These are phyloP conservation scores for Acrodontium crateriforme DNA, from an alignment of 2,329 filamentous ascomycete species.

Conservation along the genomic window DNA sequence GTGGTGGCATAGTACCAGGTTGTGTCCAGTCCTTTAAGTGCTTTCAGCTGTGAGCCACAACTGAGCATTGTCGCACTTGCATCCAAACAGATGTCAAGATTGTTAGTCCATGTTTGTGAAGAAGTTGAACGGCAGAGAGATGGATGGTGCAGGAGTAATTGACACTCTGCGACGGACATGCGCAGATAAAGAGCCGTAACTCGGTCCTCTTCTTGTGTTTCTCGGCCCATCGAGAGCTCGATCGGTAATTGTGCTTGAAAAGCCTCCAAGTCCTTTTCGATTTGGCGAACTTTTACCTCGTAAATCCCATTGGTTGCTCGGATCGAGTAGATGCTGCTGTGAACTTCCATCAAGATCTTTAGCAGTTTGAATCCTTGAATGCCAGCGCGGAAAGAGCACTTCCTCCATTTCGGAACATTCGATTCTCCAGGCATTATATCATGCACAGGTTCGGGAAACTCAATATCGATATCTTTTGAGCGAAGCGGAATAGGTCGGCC, in stretches of 20 bases:
- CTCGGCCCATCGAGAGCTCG: constrained; percentile 38
- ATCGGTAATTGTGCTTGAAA: constrained; percentile 53
- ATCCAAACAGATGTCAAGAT: constrained; percentile 46
- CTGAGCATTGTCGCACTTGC: constrained; percentile 51
- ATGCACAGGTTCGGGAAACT: constrained; percentile 56
- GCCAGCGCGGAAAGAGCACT: constrained; percentile 54
- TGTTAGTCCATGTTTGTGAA: constrained; percentile 45
- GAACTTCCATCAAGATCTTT: constrained; percentile 59
- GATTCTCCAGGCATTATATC: constrained; percentile 57
- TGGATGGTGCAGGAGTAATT: constrained; percentile 40
- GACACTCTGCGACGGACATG: constrained; percentile 35
- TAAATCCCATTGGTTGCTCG: constrained; percentile 40
- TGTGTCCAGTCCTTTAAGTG: constrained; percentile 56
- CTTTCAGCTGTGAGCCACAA: constrained; percentile 44
- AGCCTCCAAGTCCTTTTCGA: constrained; percentile 50
- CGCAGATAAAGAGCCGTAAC: constrained; percentile 37
- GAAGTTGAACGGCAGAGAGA: constrained; percentile 37
- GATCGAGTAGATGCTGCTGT: constrained; percentile 61
- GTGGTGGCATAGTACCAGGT: constrained; percentile 65
- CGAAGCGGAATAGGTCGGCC: constrained; percentile 64
- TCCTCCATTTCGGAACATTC: constrained; percentile 27
- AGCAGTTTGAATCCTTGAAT: constrained; percentile 52
- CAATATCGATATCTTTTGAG: constrained; percentile 63
- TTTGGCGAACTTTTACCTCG: constrained; percentile 44
- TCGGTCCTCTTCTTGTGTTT: constrained; percentile 32